Evolutionary conservation across 805 yeast species (phyloP), one percentile per base, ranked within the genome.

Genomic region (Wickerhamiella sergipiensis): DNA sequence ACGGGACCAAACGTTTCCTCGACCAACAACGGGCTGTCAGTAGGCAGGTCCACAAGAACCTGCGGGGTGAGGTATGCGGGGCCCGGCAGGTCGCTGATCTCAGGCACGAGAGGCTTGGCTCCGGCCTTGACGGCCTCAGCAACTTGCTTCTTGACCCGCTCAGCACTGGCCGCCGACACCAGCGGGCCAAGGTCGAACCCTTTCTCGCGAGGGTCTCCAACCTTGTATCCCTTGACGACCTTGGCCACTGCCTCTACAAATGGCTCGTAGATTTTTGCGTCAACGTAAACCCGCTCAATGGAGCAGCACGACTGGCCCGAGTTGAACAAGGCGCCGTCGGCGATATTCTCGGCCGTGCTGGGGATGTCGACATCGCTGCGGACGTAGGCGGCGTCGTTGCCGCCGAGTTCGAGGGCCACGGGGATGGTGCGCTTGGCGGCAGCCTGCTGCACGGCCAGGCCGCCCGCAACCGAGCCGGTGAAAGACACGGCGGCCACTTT

Each of bases 261-360:
- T 59, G 75, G 72, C 48, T 76, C 79, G 51, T 77, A 68, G 24
- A 79, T 64, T 2, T 69, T 65, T 43, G 71, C 83, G 67, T 85
- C 88, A 53, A 86, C 81, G 68, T 83, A 85, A 55, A 85, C 77
- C 67, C 95, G 81, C 56, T 94, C 87, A 66, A 94, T 92, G 24
- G 95, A 90, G 71, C 90, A 83, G 72, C 95, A 87, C 53, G 85
- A 89, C 71, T 87, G 95, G 71, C 95, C 95, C 52, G 94, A 81
- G 72, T 87, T 87, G 76, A 75, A 84, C 72, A 81, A 80, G 57
- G 86, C 85, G 70, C 95, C 95, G 48, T 75, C 71, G 53, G 85
- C 75, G 57, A 85, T 75, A 65, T 76, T 75, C 60, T 76, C 75
- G 47, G 87, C 82, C 50, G 92, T 79, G 51, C 72, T 71, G 38